phyloP scores from a whole-genome alignment of 2,329 filamentous ascomycete genomes.

The Penicillium sp. region DNA sequence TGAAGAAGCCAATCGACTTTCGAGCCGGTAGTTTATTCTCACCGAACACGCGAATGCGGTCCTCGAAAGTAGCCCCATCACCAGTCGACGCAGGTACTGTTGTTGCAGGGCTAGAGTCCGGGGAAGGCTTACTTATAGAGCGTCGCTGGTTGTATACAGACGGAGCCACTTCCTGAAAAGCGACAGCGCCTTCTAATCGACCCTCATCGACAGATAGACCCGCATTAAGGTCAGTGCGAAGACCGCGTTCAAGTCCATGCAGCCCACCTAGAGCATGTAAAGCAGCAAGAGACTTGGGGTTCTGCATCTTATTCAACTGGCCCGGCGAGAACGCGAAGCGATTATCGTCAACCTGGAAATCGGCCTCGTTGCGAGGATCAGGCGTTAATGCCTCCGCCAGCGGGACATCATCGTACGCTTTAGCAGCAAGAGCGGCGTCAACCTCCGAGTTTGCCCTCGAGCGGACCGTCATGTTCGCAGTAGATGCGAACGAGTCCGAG shows the following conservation, averaged over 20 bases:
- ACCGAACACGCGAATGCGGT: slow-evolving; percentile 60
- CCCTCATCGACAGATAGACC: slow-evolving; percentile 78
- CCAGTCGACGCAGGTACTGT: slow-evolving; percentile 8
- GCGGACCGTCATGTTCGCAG: slow-evolving; percentile 32
- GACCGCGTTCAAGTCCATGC: slow-evolving; percentile 72
- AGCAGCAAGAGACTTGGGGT: slow-evolving; percentile 80
- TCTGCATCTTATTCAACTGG: slow-evolving; percentile 81
- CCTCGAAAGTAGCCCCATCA: slow-evolving; percentile 44
- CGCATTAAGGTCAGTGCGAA: slow-evolving; percentile 68
- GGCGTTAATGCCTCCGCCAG: slow-evolving; percentile 65
- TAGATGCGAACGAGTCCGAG: slow-evolving; percentile 42
- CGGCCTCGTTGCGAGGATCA: slow-evolving; percentile 70
- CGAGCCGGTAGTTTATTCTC: slow-evolving; percentile 63
- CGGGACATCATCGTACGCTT: slow-evolving; percentile 40
- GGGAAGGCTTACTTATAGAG: slow-evolving; percentile 12
- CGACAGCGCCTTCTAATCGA: slow-evolving; percentile 61
- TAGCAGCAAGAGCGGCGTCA: slow-evolving; percentile 13
- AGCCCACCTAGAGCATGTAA: slow-evolving; percentile 80
- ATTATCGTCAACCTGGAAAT: slow-evolving; percentile 75
- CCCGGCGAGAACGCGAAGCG: slow-evolving; percentile 78
- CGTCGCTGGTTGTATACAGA: slow-evolving; percentile 15
- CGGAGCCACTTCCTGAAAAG: slow-evolving; percentile 67
- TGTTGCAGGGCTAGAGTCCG: neutral
- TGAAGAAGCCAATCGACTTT: slow-evolving; percentile 60
- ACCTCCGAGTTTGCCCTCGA: slow-evolving; percentile 36